phyloP scores from a whole-genome alignment of 2,329 filamentous ascomycete species.

The Penicillium aurantiogriseum region DNA sequence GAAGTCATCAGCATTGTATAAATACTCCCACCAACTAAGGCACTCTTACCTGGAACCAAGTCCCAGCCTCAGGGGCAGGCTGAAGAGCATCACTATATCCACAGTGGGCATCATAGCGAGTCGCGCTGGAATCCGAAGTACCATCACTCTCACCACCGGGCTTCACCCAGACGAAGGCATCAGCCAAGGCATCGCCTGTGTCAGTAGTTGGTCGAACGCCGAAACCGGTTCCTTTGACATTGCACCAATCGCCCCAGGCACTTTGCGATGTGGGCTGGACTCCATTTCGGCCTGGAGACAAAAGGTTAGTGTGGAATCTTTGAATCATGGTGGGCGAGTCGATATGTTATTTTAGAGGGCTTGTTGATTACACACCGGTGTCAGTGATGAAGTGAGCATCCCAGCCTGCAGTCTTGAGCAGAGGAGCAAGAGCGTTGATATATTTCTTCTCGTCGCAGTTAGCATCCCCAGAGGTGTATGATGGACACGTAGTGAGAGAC shows the following conservation, averaged over 20 bases:
- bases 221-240: slow-evolving; percentile 62
- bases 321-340: no score
- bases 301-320: no score
- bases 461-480: slow-evolving; percentile 46
- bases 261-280: slow-evolving; percentile 58
- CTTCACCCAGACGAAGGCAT: slow-evolving; percentile 71
- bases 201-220: slow-evolving; percentile 62
- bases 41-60: slow-evolving; percentile 58
- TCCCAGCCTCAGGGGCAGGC: slow-evolving; percentile 68
- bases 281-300: slow-evolving; percentile 54
- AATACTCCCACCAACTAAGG: slow-evolving; percentile 23
- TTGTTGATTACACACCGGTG: slow-evolving; percentile 39
- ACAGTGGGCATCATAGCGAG: slow-evolving; percentile 57
- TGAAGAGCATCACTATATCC: slow-evolving; percentile 55
- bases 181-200: slow-evolving; percentile 58
- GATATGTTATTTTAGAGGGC: no score
- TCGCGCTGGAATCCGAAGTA: slow-evolving; percentile 49
- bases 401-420: slow-evolving; percentile 49
- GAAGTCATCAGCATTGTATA: slow-evolving; percentile 25
- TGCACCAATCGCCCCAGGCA: slow-evolving; percentile 68
- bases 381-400: slow-evolving; percentile 58
- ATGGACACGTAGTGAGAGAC: slow-evolving; percentile 46
- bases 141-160: slow-evolving; percentile 59
- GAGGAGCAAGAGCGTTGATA: slow-evolving; percentile 52
- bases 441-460: slow-evolving; percentile 57